Evolutionary conservation across 495 filamentous ascomycete genomes (phyloP), one percentile per base, ranked within the genome.

Genomic region (Staphylotrichum tortipilum): DNA sequence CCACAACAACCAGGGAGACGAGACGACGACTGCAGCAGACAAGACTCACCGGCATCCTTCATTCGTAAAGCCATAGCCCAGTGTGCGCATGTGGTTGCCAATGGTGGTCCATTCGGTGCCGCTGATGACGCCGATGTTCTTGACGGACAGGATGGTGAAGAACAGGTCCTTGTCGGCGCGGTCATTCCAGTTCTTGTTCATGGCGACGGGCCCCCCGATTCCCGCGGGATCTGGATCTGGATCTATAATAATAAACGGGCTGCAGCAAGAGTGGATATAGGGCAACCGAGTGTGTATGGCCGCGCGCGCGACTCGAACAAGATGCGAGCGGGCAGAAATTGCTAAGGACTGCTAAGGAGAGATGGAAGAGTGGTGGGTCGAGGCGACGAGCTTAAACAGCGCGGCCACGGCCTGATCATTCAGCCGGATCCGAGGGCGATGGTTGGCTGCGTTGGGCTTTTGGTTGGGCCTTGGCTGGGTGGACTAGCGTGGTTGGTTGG

Each of bases 181-280:
- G 57, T 76, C 73, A 47, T 71, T 73, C 73, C 73, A 76, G 56
- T 76, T 76, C 49, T 74, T 76, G 54, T 74, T 75, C 69, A 72
- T 75, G 19, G 50, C 57, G 51, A 39, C 24, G 15, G 28, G 6
- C 36, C 18, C 26, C 35, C 23, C n/a, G n/a, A n/a, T n/a, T n/a
- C n/a, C n/a, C n/a, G n/a, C n/a, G n/a, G n/a, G n/a, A n/a, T n/a
- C n/a, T n/a, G n/a, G n/a, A n/a, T n/a, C n/a, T n/a, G n/a, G n/a
- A 17, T 50, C 24, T 38, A 37, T 43, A 29, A 22, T 23, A 23
- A 33, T 42, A 26, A 39, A 41, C 53, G 47, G 50, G 46, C 15
- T 8, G 42, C 17, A 0, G 29, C 21, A 3, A 26, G 18, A 50
- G 53, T 62, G 57, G 46, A 53, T 54, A 47, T 47, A n/a, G n/a